Percentiles rank a stretch among this genome's conserved stretches.
These are phyloP conservation scores for Amphicarpaea edgeworthii DNA, from an alignment of 306 rosid species.

Conservation along the genomic window DNA sequence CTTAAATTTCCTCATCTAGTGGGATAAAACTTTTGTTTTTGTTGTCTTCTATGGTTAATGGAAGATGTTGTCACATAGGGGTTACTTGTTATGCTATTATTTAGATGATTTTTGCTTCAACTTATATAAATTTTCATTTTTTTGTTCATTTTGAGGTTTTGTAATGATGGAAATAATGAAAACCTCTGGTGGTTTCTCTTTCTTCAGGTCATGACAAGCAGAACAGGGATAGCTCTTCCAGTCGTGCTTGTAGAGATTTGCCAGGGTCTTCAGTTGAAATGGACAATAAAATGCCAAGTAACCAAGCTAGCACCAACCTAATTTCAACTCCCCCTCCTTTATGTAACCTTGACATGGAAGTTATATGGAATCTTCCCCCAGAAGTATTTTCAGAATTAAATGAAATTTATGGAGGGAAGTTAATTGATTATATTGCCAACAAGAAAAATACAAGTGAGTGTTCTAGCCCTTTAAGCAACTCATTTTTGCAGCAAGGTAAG, in stretches of 20 bases:
- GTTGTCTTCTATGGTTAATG: slow-evolving; percentile 45
- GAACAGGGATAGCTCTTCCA: slow-evolving; percentile 45
- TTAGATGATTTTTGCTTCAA: neutral
- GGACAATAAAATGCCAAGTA: slow-evolving; percentile 46
- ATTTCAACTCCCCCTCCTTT: slow-evolving; percentile 74
- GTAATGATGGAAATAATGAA: slow-evolving; percentile 35
- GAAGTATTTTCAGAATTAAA: slow-evolving; percentile 84
- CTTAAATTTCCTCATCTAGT: slow-evolving; percentile 8
- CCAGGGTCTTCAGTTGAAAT: slow-evolving; percentile 50
- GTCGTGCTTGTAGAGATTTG: slow-evolving; percentile 44
- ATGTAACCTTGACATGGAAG: slow-evolving; percentile 80
- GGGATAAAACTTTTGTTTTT: neutral
- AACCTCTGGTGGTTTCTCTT: slow-evolving; percentile 37
- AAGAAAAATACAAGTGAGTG: slow-evolving; percentile 54
- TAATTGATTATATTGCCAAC: slow-evolving; percentile 68
- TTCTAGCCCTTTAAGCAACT: slow-evolving; percentile 34
- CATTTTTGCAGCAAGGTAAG: slow-evolving; percentile 52
- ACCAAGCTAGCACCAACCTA: slow-evolving; percentile 53
- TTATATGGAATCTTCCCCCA: slow-evolving; percentile 82
- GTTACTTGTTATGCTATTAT: slow-evolving; percentile 25
- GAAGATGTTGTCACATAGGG: slow-evolving; percentile 41
- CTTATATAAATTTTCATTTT: neutral
- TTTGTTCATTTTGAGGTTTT: slow-evolving; percentile 29
- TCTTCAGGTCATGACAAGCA: slow-evolving; percentile 57
- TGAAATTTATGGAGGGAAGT: slow-evolving; percentile 76